These are phyloP conservation scores for Acacia melanoxylon DNA, from an alignment of 306 rosid genomes.

Conservation along the genomic window DNA sequence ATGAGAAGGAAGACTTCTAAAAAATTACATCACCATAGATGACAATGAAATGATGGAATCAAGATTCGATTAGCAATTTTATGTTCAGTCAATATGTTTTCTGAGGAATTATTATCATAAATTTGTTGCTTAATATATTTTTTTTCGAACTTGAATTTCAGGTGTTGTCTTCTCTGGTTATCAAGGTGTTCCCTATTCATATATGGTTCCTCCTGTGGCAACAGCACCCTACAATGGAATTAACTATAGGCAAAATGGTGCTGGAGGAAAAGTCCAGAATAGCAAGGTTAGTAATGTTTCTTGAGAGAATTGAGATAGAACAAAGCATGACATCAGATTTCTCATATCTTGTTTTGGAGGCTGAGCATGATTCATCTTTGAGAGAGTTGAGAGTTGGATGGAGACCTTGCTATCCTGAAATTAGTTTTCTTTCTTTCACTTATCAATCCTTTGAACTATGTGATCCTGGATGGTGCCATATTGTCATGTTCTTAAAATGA, in stretches of 20 bases:
- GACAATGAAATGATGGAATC: slow-evolving; percentile 15
- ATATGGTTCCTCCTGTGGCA: slow-evolving; percentile 60
- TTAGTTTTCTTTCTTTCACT: slow-evolving; percentile 3
- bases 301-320: slow-evolving; percentile 11
- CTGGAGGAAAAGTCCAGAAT: slow-evolving; percentile 61
- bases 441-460: neutral
- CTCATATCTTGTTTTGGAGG: slow-evolving; percentile 22
- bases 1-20: neutral
- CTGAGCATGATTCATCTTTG: neutral
- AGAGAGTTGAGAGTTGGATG: slow-evolving; percentile 8
- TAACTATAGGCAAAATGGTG: slow-evolving; percentile 58
- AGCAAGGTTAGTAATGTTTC: slow-evolving; percentile 60
- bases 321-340: neutral
- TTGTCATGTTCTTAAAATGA: neutral
- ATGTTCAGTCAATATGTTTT: neutral
- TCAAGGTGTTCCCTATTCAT: slow-evolving; percentile 47
- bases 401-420: neutral
- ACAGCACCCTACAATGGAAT: slow-evolving; percentile 55
- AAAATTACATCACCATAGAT: neutral
- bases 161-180: slow-evolving; percentile 53
- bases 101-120: slow-evolving; percentile 18
- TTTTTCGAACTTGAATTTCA: slow-evolving; percentile 34
- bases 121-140: slow-evolving; percentile 40
- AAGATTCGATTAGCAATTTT: slow-evolving; percentile 7
- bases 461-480: neutral